Conservation (phyloP, 2,329 filamentous ascomycete genomes). For the Calonectria crousiana region DNA sequence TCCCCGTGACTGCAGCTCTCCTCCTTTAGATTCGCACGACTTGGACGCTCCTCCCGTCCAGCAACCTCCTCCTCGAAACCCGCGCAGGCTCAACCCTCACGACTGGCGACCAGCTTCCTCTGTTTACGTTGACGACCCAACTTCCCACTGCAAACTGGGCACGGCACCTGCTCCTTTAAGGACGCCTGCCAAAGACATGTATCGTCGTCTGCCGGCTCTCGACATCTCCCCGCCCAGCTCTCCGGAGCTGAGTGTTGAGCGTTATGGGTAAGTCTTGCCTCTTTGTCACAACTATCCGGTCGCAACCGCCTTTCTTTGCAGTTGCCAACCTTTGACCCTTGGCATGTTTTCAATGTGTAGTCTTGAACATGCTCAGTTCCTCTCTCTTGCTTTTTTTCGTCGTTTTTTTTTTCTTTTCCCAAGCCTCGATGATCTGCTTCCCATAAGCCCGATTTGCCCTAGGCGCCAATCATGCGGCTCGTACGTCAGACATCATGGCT, state of each 20-base stretch:
- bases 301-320: constrained; percentile 29
- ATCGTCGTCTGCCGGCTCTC: constrained; percentile 56
- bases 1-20: constrained; percentile 37
- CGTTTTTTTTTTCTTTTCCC: not conserved
- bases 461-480: constrained; percentile 27
- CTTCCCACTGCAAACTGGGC: constrained; percentile 14
- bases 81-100: constrained; percentile 46
- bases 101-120: constrained; percentile 67
- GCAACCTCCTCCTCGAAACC: constrained; percentile 52
- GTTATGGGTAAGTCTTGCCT: constrained; percentile 55
- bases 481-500: constrained; percentile 28
- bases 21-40: constrained; percentile 38
- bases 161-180: constrained; percentile 53
- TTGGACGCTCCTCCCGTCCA: constrained; percentile 43
- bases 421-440: not conserved
- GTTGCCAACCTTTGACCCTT: constrained; percentile 8
- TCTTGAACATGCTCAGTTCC: not conserved
- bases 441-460: not conserved
- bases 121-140: constrained; percentile 53
- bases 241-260: constrained; percentile 57
- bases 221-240: constrained; percentile 69
- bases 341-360: not conserved
- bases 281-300: constrained; percentile 11
- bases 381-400: not conserved
- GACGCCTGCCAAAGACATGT: constrained; percentile 43